Evolutionary conservation across 1,284 basidiomycete species (phyloP), one percentile per base, ranked within the genome.

Genomic region (Termitomyces sp.): DNA sequence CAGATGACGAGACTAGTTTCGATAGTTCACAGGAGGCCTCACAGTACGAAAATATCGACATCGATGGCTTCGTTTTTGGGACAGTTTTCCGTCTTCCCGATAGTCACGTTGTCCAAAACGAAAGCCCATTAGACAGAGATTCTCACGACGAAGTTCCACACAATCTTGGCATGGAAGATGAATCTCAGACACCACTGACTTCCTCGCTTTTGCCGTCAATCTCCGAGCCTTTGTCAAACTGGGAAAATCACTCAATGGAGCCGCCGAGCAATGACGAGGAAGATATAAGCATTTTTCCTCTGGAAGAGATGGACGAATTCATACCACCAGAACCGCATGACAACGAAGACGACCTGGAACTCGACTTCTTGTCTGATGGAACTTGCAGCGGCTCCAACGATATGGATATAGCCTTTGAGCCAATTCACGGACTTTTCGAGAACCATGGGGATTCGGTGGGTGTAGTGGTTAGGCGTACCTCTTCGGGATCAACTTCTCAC

Each of bases 361-460:
- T 56, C 16, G 49, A 37, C 18, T 47, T 60, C 21, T 38, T 53
- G 26, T 58, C 56, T 35, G 59, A 60, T 53, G 47, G 51, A 19
- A 49, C 53, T 34, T 56, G 42, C 31, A 42, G 38, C 24, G 41
- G 37, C 33, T 53, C 48, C 21, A 19, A 39, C 10, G 37, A 10
- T 40, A 49, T 50, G 37, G 50, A 54, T 49, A 42, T 33, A 33
- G 46, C 38, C 41, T 52, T 49, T 24, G 50, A 49, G 28, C 30
- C 44, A 16, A 37, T 30, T 41, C 37, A 31, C 42, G n/a, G 49
- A 54, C 37, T 53, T 49, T 50, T 49, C 31, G 51, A 55, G 42
- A 31, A 51, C 44, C 39, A 50, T 41, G 60, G 55, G 37, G 59
- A 44, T 55, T 56, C 54, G 49, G 58, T 54, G 57, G 55, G 31